Evolutionary conservation across 2,329 filamentous ascomycete species (phyloP).

Genomic region (Pseudogymnoascus pannorum): DNA sequence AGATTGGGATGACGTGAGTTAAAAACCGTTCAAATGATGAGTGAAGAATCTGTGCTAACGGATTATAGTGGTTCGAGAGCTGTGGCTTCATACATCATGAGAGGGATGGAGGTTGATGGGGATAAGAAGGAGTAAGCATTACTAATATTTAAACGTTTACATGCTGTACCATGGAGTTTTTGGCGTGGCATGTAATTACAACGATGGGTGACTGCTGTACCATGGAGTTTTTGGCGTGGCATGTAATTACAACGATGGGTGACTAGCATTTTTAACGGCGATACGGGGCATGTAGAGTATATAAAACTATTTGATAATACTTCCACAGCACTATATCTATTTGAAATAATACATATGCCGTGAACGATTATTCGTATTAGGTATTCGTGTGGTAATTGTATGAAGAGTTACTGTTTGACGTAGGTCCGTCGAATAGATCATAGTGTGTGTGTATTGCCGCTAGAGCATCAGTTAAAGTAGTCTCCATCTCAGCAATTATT

Average conservation of each 20-base stretch:
- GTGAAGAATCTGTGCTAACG: not conserved
- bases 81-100: not conserved
- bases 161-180: not conserved
- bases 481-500: not conserved
- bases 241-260: not conserved
- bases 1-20: constrained; percentile 26
- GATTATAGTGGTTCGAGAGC: not conserved
- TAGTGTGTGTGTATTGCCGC: not conserved
- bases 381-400: not conserved
- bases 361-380: not conserved
- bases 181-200: not conserved
- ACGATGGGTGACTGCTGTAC: not conserved
- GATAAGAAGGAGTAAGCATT: not conserved
- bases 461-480: not conserved
- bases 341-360: not conserved
- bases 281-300: constrained; percentile 4
- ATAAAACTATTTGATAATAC: not conserved
- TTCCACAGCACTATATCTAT: not conserved
- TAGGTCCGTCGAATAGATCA: not conserved
- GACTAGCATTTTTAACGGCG: not conserved
- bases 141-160: not conserved
- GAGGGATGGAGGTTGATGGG: not conserved
- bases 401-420: not conserved
- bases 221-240: not conserved
- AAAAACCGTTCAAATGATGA: not conserved